A percentile compares a stretch with the other conserved stretches of the same genome.
Evolutionary conservation across 1,284 basidiomycete species (phyloP).

Genomic region (Trichosporon asahii): DNA sequence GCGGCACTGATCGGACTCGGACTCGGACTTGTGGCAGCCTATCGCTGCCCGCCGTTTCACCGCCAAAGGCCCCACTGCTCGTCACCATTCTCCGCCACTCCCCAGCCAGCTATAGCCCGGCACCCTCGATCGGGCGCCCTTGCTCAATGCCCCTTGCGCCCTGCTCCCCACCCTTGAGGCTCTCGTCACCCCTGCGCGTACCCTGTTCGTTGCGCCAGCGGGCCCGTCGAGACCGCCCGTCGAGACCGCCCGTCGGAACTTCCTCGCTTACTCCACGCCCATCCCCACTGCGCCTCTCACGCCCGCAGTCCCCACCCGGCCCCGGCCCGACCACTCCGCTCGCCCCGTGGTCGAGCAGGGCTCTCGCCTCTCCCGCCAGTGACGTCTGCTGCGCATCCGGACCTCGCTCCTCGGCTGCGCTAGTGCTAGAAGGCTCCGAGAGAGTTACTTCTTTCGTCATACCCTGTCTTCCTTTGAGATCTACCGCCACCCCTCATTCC

Average conservation of each 20-base stretch:
- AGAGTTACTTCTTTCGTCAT: not conserved
- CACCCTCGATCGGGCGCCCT: not conserved
- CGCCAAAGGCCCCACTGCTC: not conserved
- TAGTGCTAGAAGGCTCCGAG: not conserved
- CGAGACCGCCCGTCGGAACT: not conserved
- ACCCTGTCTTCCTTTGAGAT: not conserved
- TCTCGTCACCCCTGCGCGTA: not conserved
- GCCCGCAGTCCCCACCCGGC: not conserved
- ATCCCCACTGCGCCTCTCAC: not conserved
- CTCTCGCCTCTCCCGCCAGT: not conserved
- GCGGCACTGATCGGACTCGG: not conserved
- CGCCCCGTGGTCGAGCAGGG: too few species aligned
- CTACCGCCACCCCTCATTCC: not conserved
- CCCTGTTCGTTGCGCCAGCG: not conserved
- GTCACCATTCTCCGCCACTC: not conserved
- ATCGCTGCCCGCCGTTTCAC: not conserved
- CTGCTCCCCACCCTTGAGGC: not conserved
- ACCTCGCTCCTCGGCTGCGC: not conserved
- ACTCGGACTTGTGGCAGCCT: not conserved
- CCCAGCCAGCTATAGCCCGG: not conserved
- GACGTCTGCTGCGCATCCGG: not conserved
- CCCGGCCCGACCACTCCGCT: too few species aligned
- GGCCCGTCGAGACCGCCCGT: too few species aligned
- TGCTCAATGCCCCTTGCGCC: not conserved
- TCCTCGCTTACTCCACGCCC: not conserved